Percentiles rank a stretch among this genome's conserved stretches.
Conservation (phyloP, 768 basidiomycete genomes). For the Termitomyces sp. region DNA sequence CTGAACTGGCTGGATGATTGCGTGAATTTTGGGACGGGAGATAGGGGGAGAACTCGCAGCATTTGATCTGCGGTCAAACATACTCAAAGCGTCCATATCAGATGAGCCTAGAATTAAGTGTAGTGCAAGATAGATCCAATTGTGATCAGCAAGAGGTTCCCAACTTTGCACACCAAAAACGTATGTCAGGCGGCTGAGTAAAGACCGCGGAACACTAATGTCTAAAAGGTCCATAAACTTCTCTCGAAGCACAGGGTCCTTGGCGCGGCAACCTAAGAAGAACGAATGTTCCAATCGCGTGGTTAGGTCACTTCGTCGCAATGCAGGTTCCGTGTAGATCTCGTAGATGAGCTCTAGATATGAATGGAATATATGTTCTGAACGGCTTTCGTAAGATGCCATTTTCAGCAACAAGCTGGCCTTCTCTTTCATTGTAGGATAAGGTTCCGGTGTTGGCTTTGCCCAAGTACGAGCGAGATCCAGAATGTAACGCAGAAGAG, state of each 20-base stretch:
- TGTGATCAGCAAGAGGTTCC: slow-evolving; percentile 88
- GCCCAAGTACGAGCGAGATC: slow-evolving; percentile 89
- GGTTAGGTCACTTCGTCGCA: slow-evolving; percentile 92
- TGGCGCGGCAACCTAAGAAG: slow-evolving; percentile 84
- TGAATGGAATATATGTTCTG: slow-evolving; percentile 74
- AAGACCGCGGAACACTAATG: slow-evolving; percentile 78
- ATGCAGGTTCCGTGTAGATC: slow-evolving; percentile 83
- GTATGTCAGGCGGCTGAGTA: slow-evolving; percentile 81
- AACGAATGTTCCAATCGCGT: slow-evolving; percentile 91
- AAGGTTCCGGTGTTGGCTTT: slow-evolving; percentile 78
- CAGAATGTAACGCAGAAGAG: slow-evolving; percentile 81
- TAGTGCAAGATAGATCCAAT: slow-evolving; percentile 92
- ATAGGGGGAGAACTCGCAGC: slow-evolving; percentile 29
- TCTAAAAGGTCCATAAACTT: slow-evolving; percentile 90
- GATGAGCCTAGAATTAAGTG: slow-evolving; percentile 77
- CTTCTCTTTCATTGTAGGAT: slow-evolving; percentile 95
- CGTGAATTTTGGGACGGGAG: slow-evolving; percentile 42
- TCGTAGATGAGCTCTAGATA: slow-evolving; percentile 91
- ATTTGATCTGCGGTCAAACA: slow-evolving; percentile 39
- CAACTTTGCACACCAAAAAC: slow-evolving; percentile 92
- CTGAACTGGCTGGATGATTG: slow-evolving; percentile 74
- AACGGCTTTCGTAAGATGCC: slow-evolving; percentile 76
- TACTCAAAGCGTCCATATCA: slow-evolving; percentile 38
- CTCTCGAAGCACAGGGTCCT: slow-evolving; percentile 74
- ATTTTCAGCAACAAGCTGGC: slow-evolving; percentile 86